Evolutionary conservation across 2,329 filamentous ascomycete species (phyloP), one percentile per base, ranked within the genome.

Genomic region (Blastomyces gilchristii): DNA sequence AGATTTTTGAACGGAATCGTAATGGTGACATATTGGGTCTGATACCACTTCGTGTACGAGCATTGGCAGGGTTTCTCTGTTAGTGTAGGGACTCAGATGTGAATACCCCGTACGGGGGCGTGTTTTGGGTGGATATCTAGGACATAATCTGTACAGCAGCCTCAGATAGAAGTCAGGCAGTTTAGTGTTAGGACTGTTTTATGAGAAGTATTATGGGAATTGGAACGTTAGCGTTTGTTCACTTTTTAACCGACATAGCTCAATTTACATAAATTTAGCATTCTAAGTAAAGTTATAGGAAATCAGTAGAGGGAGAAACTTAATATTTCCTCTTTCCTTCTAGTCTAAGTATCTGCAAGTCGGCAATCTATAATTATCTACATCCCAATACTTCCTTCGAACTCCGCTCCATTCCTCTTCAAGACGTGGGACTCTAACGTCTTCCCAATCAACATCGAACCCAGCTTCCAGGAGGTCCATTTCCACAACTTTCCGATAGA

Each of bases 401-500:
- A 97, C 90, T 0, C 92, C 93, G 68, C 90, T 83, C 94, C 94
- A 99, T 71, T 93, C 89, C 31, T 85, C 86, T 14, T 87, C 84
- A 61, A 96, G 77, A 62, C 84, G 85, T 18, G 91, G 86, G 16
- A 97, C 89, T 6, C 83, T 79, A 43, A 94, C 83, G 63, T 87
- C 87, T 61, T 87, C 83, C 91, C 91, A 97, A 61, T 92, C 89
- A 1, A 93, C 85, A 70, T 97, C 93, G 68, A 97, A 84, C 0
- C 92, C 92, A 11, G 91, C 91, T 68, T 97, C 92, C 66, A 88
- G 85, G 28, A 95, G 80, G 76, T 97, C 91, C 81, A 96, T 87
- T 76, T 97, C 93, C 1, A 90, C 88, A 2, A 97, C 90, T 74
- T 89, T 91, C 61, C 87, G 89, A 77, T 97, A 97, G 31, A 99